Conservation (phyloP, 1,284 basidiomycete species). For the Ustilago esculenta region DNA sequence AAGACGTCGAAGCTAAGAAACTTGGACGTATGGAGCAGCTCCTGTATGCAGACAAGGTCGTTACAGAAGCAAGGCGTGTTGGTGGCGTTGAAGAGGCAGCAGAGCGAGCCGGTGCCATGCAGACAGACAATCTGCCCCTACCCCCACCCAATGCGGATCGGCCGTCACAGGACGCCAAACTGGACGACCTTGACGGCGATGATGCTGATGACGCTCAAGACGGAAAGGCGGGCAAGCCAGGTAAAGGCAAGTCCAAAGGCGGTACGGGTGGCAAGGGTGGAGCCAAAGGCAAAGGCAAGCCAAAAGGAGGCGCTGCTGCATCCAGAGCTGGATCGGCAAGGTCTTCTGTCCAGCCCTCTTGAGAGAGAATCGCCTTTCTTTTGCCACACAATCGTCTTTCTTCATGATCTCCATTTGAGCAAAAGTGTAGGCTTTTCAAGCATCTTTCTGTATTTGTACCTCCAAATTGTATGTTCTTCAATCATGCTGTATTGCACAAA, state of each 20-base stretch:
- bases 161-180: slow-evolving; percentile 6
- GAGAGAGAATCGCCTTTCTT: too few species aligned
- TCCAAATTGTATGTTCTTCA: not conserved
- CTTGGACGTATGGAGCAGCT: slow-evolving; percentile 63
- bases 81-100: slow-evolving; percentile 61
- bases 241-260: slow-evolving; percentile 20
- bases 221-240: slow-evolving; percentile 17
- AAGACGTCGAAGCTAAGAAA: slow-evolving; percentile 62
- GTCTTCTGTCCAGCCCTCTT: slow-evolving; percentile 27
- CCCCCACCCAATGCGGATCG: slow-evolving; percentile 15
- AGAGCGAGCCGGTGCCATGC: slow-evolving; percentile 52
- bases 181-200: slow-evolving; percentile 29
- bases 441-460: slow-evolving; percentile 29
- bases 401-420: not conserved
- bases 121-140: slow-evolving; percentile 33
- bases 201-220: slow-evolving; percentile 11
- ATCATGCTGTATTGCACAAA: not conserved
- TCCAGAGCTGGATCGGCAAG: slow-evolving; percentile 32
- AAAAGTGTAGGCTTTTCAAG: not conserved
- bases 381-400: too few species aligned
- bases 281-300: slow-evolving; percentile 23
- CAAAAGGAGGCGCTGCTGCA: slow-evolving; percentile 15
- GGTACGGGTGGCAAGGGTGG: slow-evolving; percentile 19
- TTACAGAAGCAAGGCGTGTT: slow-evolving; percentile 59
- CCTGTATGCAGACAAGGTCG: slow-evolving; percentile 64